Conservation (phyloP, 164 flowering plant species). For the Annona squamosa region DNA sequence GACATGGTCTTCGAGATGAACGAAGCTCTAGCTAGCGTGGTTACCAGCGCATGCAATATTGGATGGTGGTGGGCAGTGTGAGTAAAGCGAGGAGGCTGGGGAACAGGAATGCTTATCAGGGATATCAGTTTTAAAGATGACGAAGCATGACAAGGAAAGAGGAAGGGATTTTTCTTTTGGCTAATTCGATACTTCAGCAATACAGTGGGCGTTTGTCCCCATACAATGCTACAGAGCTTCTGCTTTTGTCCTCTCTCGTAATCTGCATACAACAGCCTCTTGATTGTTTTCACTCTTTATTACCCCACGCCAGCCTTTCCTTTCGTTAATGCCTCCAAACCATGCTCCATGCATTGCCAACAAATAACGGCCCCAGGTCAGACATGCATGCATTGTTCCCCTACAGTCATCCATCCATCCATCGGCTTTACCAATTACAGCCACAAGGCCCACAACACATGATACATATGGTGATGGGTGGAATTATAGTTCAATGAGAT, state of each 20-base stretch:
- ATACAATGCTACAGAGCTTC: neutral
- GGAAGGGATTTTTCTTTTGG: conserved; percentile 8
- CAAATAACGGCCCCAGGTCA: no score
- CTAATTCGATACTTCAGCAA: conserved; percentile 14
- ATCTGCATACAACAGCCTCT: neutral
- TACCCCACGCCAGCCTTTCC: neutral
- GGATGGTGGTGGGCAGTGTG: neutral
- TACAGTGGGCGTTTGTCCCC: conserved; percentile 9
- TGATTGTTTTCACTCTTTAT: neutral
- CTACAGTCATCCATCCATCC: no score
- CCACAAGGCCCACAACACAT: no score
- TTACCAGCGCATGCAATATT: no score
- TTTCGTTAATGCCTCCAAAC: neutral
- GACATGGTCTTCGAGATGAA: no score
- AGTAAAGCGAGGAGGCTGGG: neutral
- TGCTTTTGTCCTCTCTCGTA: neutral
- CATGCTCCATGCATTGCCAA: no score
- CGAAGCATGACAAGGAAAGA: conserved; percentile 11
- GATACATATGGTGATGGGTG: no score
- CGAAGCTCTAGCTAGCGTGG: no score
- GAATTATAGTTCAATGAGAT: no score
- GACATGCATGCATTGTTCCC: no score
- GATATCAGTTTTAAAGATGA: conserved; percentile 9
- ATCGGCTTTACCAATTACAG: no score
- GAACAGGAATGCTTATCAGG: conserved; percentile 12